Percentiles rank a stretch among this genome's conserved stretches.
Evolutionary conservation across 208 protist genomes (phyloP).

Genomic region (Wallacemonas rigidus): DNA sequence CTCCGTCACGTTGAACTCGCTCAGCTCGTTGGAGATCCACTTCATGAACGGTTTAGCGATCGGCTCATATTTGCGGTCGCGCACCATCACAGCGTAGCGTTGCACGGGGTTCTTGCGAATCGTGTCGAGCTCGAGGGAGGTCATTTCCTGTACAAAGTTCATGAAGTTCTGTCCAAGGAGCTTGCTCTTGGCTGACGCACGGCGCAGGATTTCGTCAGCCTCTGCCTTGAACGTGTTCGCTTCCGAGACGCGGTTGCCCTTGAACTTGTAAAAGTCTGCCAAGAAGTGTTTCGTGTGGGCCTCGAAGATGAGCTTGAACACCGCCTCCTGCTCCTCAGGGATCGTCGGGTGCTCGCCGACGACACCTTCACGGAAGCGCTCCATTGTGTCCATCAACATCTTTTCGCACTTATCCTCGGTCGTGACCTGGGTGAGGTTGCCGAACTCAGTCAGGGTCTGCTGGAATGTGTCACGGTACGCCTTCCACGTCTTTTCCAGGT

Average conservation of each 20-base stretch:
- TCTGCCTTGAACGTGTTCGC: constrained; percentile 70
- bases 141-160: constrained; percentile 92
- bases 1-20: constrained; percentile 67
- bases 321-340: constrained; percentile 65
- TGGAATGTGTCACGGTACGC: constrained; percentile 81
- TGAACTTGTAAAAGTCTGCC: constrained; percentile 87
- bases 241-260: constrained; percentile 73
- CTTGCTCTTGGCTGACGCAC: constrained; percentile 84
- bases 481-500: constrained; percentile 79
- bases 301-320: constrained; percentile 84
- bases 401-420: constrained; percentile 78
- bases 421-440: constrained; percentile 79
- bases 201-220: constrained; percentile 79
- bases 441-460: constrained; percentile 83
- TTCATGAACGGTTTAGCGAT: constrained; percentile 82
- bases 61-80: constrained; percentile 76
- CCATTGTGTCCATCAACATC: constrained; percentile 83
- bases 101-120: constrained; percentile 89
- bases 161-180: constrained; percentile 83
- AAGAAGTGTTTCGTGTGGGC: constrained; percentile 89
- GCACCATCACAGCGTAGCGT: constrained; percentile 77
- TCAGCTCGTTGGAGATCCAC: constrained; percentile 83
- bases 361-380: constrained; percentile 65
- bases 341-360: constrained; percentile 83
- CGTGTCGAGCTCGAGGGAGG: constrained; percentile 80